Evolutionary conservation across 495 filamentous ascomycete genomes (phyloP).

Genomic region (Neurospora sp.): DNA sequence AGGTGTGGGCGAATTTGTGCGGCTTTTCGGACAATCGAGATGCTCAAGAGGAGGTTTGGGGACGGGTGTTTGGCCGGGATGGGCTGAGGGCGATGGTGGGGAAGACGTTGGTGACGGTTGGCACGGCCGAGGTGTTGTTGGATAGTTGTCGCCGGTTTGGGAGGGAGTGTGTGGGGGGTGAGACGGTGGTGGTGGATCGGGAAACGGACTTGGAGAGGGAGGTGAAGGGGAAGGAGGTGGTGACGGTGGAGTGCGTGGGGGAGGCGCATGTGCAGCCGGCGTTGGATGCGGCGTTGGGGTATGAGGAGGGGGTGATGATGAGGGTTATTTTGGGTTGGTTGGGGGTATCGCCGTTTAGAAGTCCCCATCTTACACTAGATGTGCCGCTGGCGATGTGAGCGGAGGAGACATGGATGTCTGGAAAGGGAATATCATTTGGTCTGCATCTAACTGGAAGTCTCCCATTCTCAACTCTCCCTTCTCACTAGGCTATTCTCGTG

Average conservation of each 20-base stretch:
- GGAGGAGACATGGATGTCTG: too few species aligned
- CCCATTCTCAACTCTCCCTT: too few species aligned
- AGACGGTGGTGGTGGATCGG: not conserved
- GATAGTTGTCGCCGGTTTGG: conserved; percentile 11
- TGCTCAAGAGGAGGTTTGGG: conserved; percentile 1
- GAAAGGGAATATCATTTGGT: too few species aligned
- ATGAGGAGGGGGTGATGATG: conserved; percentile 9
- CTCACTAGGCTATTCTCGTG: too few species aligned
- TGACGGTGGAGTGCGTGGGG: conserved; percentile 12
- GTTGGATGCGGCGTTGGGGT: conserved; percentile 8
- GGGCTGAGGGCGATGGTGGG: not conserved
- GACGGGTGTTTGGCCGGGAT: not conserved
- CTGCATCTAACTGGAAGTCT: too few species aligned
- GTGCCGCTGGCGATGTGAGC: too few species aligned
- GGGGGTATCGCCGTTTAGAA: conserved; percentile 1
- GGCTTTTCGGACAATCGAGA: not conserved
- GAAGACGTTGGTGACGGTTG: conserved; percentile 9
- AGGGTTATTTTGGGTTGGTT: conserved; percentile 8
- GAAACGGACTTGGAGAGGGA: not conserved
- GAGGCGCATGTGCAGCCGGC: conserved; percentile 15
- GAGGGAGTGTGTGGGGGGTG: not conserved
- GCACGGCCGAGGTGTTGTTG: conserved; percentile 12
- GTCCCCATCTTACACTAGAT: too few species aligned
- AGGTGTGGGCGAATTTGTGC: conserved; percentile 15
- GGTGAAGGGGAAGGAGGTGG: not conserved